Percentiles rank a stretch among this genome's conserved stretches.
Evolutionary conservation across 306 rosid species (phyloP).

Genomic region (Benincasa hispida): DNA sequence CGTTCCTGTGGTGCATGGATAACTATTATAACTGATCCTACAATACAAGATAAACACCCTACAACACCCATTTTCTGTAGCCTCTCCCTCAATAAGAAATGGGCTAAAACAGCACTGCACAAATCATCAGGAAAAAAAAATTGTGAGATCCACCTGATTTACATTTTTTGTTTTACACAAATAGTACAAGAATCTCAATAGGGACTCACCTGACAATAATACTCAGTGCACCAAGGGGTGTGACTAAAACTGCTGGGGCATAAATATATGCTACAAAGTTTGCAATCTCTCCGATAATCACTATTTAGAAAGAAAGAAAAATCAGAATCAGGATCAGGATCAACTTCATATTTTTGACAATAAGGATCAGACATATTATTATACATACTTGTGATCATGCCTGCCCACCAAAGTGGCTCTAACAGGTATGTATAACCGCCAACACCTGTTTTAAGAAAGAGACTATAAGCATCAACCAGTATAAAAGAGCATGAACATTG

Average conservation of each 20-base stretch:
- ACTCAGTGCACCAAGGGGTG: conserved; percentile 94
- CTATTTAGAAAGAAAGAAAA: conserved; percentile 22
- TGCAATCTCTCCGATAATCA: conserved; percentile 87
- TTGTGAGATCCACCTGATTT: conserved; percentile 6
- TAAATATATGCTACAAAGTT: conserved; percentile 87
- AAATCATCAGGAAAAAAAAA: conserved; percentile 6
- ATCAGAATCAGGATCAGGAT: conserved; percentile 9
- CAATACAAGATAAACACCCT: conserved; percentile 81
- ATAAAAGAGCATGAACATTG: not conserved
- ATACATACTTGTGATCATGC: conserved; percentile 86
- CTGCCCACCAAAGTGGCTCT: conserved; percentile 98
- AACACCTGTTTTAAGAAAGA: conserved; percentile 40
- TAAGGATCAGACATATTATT: not conserved
- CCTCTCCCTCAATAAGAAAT: conserved; percentile 68
- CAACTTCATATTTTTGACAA: not conserved
- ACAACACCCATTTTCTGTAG: conserved; percentile 73
- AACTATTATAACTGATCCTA: conserved; percentile 81
- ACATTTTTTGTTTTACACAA: not conserved
- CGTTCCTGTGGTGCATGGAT: conserved; percentile 93
- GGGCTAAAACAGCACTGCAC: conserved; percentile 80
- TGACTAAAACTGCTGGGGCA: conserved; percentile 91
- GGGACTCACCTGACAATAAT: conserved; percentile 72
- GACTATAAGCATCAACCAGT: not conserved
- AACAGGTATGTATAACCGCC: conserved; percentile 81
- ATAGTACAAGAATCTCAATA: not conserved